These are phyloP conservation scores for Colletotrichum euphorbiae DNA, from an alignment of 2,329 filamentous ascomycete genomes.

Conservation along the genomic window DNA sequence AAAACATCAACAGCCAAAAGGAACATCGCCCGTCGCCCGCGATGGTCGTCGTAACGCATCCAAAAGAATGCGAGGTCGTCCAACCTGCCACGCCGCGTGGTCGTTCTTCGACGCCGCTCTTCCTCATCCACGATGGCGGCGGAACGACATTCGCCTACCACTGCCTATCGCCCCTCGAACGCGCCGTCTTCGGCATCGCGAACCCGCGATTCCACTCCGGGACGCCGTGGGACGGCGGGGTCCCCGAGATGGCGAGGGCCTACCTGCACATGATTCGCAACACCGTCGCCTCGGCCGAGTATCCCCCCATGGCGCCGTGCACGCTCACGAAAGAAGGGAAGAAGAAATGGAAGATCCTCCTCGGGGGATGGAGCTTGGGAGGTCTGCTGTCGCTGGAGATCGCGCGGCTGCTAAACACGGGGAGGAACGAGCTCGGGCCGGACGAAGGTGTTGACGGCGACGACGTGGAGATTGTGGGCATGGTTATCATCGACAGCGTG, in stretches of 20 bases:
- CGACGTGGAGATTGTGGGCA: slow-evolving; percentile 57
- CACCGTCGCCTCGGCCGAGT: slow-evolving; percentile 45
- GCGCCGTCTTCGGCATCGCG: slow-evolving; percentile 64
- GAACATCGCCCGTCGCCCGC: too few relatives aligned
- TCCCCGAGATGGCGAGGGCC: slow-evolving; percentile 65
- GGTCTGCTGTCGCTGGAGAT: slow-evolving; percentile 65
- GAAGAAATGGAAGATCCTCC: slow-evolving; percentile 51
- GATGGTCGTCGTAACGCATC: slow-evolving; percentile 18
- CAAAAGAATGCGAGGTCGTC: slow-evolving; percentile 35
- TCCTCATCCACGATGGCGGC: slow-evolving; percentile 71
- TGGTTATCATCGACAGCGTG: slow-evolving; percentile 65
- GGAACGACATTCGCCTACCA: slow-evolving; percentile 70
- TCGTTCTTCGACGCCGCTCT: slow-evolving; percentile 55
- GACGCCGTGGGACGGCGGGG: slow-evolving; percentile 61
- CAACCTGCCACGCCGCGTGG: slow-evolving; percentile 27
- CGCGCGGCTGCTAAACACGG: slow-evolving; percentile 52
- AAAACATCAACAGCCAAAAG: neutral
- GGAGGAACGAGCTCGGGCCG: slow-evolving; percentile 45
- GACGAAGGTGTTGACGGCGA: slow-evolving; percentile 32
- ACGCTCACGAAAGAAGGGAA: slow-evolving; percentile 45
- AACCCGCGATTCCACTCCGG: slow-evolving; percentile 65
- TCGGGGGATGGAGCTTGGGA: slow-evolving; percentile 69
- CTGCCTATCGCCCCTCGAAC: slow-evolving; percentile 61
- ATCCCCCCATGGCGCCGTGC: slow-evolving; percentile 21
- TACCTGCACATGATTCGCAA: slow-evolving; percentile 61